Conservation (phyloP, 352 stramenopile genomes). For the Phytopythium ostracodes region DNA sequence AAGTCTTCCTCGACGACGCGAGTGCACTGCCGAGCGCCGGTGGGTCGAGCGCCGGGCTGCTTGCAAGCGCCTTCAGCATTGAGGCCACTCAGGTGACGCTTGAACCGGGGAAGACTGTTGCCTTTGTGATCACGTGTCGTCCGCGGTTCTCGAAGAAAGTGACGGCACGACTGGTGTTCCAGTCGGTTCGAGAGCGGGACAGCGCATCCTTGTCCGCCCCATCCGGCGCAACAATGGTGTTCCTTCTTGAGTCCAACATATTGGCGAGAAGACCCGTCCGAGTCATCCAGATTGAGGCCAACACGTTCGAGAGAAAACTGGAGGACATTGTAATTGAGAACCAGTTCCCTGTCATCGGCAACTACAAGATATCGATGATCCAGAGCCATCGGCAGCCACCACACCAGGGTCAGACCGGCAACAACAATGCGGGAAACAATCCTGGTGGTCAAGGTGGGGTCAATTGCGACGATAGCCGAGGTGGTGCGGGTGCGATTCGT, state of each 20-base stretch:
- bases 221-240: conserved; percentile 83
- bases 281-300: conserved; percentile 75
- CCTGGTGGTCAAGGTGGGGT: no score
- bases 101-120: conserved; percentile 64
- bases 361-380: conserved; percentile 73
- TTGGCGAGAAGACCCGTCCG: conserved; percentile 67
- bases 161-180: conserved; percentile 87
- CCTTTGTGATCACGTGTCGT: conserved; percentile 81
- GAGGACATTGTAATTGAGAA: conserved; percentile 86
- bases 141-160: conserved; percentile 85
- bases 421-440: not conserved
- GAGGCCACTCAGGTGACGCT: conserved; percentile 64
- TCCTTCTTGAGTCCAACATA: conserved; percentile 85
- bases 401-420: not conserved
- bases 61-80: conserved; percentile 65
- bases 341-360: conserved; percentile 68
- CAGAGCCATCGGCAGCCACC: conserved; percentile 29
- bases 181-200: conserved; percentile 45
- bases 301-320: conserved; percentile 72
- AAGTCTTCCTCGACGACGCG: conserved; percentile 79
- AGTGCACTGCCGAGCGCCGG: conserved; percentile 2
- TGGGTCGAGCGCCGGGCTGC: not conserved
- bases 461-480: not conserved
- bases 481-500: not conserved
- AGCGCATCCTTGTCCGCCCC: conserved; percentile 5